These are phyloP conservation scores for Urtica urens DNA, from an alignment of 306 rosid genomes.

Conservation along the genomic window DNA sequence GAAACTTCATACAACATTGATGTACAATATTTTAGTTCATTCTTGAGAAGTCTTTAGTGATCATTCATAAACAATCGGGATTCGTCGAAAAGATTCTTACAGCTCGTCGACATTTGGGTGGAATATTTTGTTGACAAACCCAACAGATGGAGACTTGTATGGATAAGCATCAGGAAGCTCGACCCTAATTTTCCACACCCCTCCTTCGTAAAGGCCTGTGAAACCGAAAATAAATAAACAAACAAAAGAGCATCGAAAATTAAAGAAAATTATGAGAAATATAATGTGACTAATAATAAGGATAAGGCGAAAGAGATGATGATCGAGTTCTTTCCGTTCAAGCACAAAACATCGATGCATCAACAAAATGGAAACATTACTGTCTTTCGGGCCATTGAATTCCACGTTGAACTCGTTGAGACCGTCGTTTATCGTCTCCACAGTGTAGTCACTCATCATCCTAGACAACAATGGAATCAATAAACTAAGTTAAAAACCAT, in stretches of 20 bases:
- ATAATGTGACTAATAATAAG: too few species aligned
- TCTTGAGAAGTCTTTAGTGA: not conserved
- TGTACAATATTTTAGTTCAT: constrained; percentile 1
- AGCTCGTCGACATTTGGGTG: constrained; percentile 97
- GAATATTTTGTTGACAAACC: constrained; percentile 89
- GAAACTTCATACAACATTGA: too few species aligned
- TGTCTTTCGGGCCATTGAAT: constrained; percentile 97
- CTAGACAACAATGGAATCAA: constrained; percentile 19
- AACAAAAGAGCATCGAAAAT: not conserved
- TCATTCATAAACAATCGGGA: not conserved
- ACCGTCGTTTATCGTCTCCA: constrained; percentile 95
- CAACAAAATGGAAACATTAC: constrained; percentile 32
- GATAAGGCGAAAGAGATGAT: not conserved
- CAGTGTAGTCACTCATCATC: constrained; percentile 99
- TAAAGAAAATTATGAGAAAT: too few species aligned
- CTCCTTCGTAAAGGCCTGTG: constrained; percentile 93
- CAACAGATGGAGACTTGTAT: constrained; percentile 91
- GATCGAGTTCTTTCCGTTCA: not conserved
- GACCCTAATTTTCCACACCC: constrained; percentile 91
- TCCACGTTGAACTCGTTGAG: constrained; percentile 90
- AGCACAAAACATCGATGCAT: not conserved
- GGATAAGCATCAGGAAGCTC: constrained; percentile 99
- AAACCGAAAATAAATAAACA: constrained; percentile 11
- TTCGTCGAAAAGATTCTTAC: constrained; percentile 42
- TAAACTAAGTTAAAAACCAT: not conserved